Base-by-base conservation (phyloP, 1,284 basidiomycete species). In the Cryptococcus amylolentus region DNA sequence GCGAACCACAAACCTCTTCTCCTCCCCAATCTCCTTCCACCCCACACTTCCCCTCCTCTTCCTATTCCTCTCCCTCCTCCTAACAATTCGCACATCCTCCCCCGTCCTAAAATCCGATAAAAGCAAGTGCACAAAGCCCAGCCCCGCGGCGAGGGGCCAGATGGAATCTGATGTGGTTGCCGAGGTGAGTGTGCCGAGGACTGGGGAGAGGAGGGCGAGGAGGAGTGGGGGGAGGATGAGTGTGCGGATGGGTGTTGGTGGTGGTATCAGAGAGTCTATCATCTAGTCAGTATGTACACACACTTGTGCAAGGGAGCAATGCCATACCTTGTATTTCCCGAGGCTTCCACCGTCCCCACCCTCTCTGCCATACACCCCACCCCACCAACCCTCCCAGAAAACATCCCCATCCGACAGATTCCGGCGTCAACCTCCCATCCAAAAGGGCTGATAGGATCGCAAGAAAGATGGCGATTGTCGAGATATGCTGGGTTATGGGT, bases 161-260 rank as follows among this genome's bases (percentile, higher is more conserved):
- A 98, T 96, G 27, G 91, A 93, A 74, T 98, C 96, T 13, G 88
- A 89, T 18, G 95, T 97, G 0, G 94, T 98, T 8, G 94, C 90
- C 42, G 91, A 89, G 12, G 92, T 96, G 64, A 98, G 79, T 1
- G 94, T 97, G 62, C 88, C 84, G 55, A 98, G 79, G 5, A 98
- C 88, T 1, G 96, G 96, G 0, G 93, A 88, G 44, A 98, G 81
- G 5, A 93, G 87, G 76, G 95, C 84, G 54, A 98, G 82, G 3
- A 91, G 84, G 6, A 98, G 82, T 65, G 93, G 89, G 55, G 95
- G 88, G 51, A 98, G 81, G 46, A 94, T 82, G 7, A 90, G 67
- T 0, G 73, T 69, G 28, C 72, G 69, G 6, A 76, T 49, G 0
- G 71, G 69, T 14, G 70, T 70, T 52, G 55, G 63, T 28, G 63